phyloP scores from a whole-genome alignment of 441 rosid species.

The Gossypium lobatum region DNA sequence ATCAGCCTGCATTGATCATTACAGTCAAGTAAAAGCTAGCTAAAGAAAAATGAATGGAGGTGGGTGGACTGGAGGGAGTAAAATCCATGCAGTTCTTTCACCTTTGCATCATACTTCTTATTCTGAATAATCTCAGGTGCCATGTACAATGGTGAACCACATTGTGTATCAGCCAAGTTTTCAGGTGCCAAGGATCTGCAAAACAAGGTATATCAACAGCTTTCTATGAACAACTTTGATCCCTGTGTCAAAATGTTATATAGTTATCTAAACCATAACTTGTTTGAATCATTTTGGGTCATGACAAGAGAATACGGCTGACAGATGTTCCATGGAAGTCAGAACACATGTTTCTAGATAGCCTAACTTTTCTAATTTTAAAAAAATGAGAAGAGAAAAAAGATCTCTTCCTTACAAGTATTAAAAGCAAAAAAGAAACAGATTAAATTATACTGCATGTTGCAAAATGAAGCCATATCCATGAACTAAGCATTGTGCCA shows the following conservation, averaged over 20 bases:
- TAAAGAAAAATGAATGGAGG: neutral
- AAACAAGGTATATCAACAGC: neutral
- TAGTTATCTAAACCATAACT: neutral
- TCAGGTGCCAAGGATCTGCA: slow-evolving; percentile 60
- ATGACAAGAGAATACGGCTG: neutral
- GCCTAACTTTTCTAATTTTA: slow-evolving; percentile 9
- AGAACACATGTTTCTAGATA: neutral
- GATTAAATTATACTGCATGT: neutral
- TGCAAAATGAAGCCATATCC: neutral
- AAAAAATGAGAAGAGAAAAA: slow-evolving; percentile 5
- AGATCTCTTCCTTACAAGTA: neutral
- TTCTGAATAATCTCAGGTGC: slow-evolving; percentile 79
- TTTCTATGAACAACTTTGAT: neutral
- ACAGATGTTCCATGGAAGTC: neutral
- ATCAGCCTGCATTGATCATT: slow-evolving; percentile 56
- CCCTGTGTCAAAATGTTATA: neutral
- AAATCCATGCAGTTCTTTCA: slow-evolving; percentile 21
- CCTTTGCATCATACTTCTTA: slow-evolving; percentile 86
- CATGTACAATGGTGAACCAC: slow-evolving; percentile 92
- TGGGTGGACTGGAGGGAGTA: neutral
- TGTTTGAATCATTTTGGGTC: neutral
- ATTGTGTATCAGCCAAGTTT: slow-evolving; percentile 62
- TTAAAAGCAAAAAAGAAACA: slow-evolving; percentile 9
- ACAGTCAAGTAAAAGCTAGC: slow-evolving; percentile 4
- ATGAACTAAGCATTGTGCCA: neutral